Evolutionary conservation across 2,329 filamentous ascomycete genomes (phyloP).

Genomic region (Cladosporium sp.): DNA sequence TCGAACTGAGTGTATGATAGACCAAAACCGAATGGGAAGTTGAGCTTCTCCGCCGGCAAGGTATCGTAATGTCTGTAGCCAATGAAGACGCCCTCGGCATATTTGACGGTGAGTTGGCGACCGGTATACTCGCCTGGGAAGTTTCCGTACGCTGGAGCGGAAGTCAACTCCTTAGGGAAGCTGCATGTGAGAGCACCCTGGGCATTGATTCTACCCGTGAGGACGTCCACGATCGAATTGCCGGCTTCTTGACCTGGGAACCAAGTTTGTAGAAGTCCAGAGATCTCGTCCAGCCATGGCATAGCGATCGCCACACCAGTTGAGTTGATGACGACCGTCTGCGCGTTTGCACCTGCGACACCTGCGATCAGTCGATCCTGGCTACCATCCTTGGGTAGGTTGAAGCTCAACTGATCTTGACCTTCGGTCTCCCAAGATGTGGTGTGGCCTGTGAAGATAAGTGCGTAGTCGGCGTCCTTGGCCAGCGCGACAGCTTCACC

Average conservation of each 20-base stretch:
- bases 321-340: slow-evolving; percentile 12
- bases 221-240: slow-evolving; percentile 74
- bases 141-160: slow-evolving; percentile 68
- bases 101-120: slow-evolving; percentile 63
- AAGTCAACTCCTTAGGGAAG: slow-evolving; percentile 55
- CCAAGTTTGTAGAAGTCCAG: slow-evolving; percentile 17
- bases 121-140: slow-evolving; percentile 68
- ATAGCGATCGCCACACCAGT: slow-evolving; percentile 10
- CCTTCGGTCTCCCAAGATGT: slow-evolving; percentile 11
- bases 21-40: slow-evolving; percentile 77
- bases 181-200: slow-evolving; percentile 73
- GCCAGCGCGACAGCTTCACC: slow-evolving; percentile 7
- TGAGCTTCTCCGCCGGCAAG: slow-evolving; percentile 57
- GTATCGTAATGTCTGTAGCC: slow-evolving; percentile 75
- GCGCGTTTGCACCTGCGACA: slow-evolving; percentile 1
- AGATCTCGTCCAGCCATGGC: slow-evolving; percentile 4
- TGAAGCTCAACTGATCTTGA: slow-evolving; percentile 11
- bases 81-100: slow-evolving; percentile 71
- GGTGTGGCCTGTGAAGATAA: slow-evolving; percentile 5
- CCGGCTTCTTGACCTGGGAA: slow-evolving; percentile 71
- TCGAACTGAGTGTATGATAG: slow-evolving; percentile 68
- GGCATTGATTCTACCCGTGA: slow-evolving; percentile 72
- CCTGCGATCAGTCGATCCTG: slow-evolving; percentile 5
- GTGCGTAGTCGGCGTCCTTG: neutral
- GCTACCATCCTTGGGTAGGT: slow-evolving; percentile 13